A percentile compares a stretch with the other conserved stretches of the same genome.
phyloP scores from a whole-genome alignment of 2,329 filamentous ascomycete genomes.

The Monilinia laxa region DNA sequence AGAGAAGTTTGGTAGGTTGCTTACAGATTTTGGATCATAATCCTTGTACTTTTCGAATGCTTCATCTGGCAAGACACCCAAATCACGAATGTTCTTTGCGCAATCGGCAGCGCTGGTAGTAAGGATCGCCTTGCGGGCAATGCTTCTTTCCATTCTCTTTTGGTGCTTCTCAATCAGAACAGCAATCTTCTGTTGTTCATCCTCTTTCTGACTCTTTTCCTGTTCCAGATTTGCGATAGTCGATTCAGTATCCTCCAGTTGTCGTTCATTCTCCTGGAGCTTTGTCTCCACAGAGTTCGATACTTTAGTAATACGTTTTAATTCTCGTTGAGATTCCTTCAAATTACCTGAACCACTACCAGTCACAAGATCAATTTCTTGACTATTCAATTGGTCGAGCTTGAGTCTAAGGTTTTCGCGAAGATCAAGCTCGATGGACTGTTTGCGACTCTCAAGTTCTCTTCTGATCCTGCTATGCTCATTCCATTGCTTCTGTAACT shows the following conservation, averaged over 20 bases:
- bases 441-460: slow-evolving; percentile 77
- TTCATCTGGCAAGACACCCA: slow-evolving; percentile 91
- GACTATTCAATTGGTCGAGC: slow-evolving; percentile 79
- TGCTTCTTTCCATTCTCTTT: slow-evolving; percentile 86
- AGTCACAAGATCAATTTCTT: slow-evolving; percentile 66
- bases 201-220: slow-evolving; percentile 62
- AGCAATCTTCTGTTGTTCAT: slow-evolving; percentile 72
- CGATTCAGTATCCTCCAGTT: slow-evolving; percentile 58
- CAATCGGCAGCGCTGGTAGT: slow-evolving; percentile 76
- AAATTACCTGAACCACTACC: slow-evolving; percentile 64
- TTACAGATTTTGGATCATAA: slow-evolving; percentile 73
- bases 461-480: slow-evolving; percentile 71
- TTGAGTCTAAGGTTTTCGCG: slow-evolving; percentile 85
- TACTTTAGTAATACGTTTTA: slow-evolving; percentile 72
- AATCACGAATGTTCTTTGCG: slow-evolving; percentile 83
- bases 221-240: slow-evolving; percentile 43
- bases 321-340: slow-evolving; percentile 75
- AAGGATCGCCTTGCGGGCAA: slow-evolving; percentile 81
- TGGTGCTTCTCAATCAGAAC: slow-evolving; percentile 80
- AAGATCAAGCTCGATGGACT: slow-evolving; percentile 80
- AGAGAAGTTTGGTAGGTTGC: slow-evolving; percentile 34
- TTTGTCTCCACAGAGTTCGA: slow-evolving; percentile 66
- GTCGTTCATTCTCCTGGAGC: slow-evolving; percentile 70
- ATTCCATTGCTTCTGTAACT: slow-evolving; percentile 73
- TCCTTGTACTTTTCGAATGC: slow-evolving; percentile 89